Percentiles rank a stretch among this genome's conserved stretches.
phyloP scores from a whole-genome alignment of 2,329 filamentous ascomycete species.

The Orbilia brochopaga region DNA sequence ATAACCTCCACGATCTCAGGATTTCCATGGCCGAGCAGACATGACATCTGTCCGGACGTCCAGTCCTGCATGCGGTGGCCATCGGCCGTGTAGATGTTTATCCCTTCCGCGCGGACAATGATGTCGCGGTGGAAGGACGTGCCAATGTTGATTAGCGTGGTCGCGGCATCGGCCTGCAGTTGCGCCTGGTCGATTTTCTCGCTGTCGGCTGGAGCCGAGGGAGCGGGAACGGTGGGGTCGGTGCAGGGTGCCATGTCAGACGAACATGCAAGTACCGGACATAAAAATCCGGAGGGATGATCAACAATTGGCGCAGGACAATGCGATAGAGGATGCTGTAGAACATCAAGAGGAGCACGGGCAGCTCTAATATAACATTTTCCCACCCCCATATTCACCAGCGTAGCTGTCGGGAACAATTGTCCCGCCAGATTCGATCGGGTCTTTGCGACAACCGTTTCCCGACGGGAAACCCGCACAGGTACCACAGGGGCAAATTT shows the following conservation, averaged over 20 bases:
- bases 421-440: too few relatives aligned
- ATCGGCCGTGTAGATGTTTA: conserved; percentile 60
- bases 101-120: conserved; percentile 61
- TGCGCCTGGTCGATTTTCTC: conserved; percentile 23
- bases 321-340: background rate
- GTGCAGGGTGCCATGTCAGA: conserved; percentile 41
- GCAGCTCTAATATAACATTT: background rate
- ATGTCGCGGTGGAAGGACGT: conserved; percentile 59
- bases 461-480: conserved; percentile 27
- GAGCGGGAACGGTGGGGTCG: conserved; percentile 15
- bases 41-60: conserved; percentile 69
- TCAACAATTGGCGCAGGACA: background rate
- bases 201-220: conserved; percentile 5
- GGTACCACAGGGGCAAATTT: conserved; percentile 35
- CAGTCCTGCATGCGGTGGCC: conserved; percentile 64
- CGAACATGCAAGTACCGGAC: background rate
- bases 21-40: conserved; percentile 66
- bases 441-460: conserved; percentile 4
- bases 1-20: conserved; percentile 66
- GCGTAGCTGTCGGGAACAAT: background rate
- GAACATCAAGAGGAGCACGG: background rate
- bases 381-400: background rate
- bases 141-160: conserved; percentile 60
- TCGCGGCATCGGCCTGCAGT: conserved; percentile 58
- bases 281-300: background rate